Conservation (phyloP, 495 filamentous ascomycete genomes). For the Penicillium dipodomyicola region DNA sequence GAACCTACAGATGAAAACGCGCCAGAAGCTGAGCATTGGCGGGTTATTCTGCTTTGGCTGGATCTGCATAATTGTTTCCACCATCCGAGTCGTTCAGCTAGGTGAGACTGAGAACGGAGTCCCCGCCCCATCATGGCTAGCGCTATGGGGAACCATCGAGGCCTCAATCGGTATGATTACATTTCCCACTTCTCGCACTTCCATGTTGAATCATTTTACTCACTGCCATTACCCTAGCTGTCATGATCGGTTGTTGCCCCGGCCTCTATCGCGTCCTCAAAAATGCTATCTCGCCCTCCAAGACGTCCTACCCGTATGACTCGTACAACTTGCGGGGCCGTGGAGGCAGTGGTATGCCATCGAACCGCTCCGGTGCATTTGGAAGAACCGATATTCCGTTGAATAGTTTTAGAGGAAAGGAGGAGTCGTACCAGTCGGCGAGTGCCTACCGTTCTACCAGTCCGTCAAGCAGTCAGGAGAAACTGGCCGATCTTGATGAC, state of each 20-base stretch:
- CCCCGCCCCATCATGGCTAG: too few species aligned
- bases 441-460: slow-evolving; percentile 15
- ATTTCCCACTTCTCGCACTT: not conserved
- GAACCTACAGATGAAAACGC: too few species aligned
- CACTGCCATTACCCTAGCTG: slow-evolving; percentile 2
- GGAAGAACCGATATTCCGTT: slow-evolving; percentile 8
- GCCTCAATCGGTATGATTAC: slow-evolving; percentile 22
- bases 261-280: slow-evolving; percentile 25
- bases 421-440: slow-evolving; percentile 10
- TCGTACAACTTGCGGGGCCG: slow-evolving; percentile 12
- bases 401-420: not conserved
- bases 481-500: slow-evolving; percentile 3
- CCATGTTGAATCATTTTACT: not conserved
- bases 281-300: slow-evolving; percentile 10
- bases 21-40: too few species aligned
- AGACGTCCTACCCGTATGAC: slow-evolving; percentile 17
- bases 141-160: too few species aligned
- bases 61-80: too few species aligned
- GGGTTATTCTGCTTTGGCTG: too few species aligned
- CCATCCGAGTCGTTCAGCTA: too few species aligned
- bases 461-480: slow-evolving; percentile 19
- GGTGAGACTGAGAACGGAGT: too few species aligned
- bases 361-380: not conserved
- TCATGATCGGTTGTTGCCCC: slow-evolving; percentile 25
- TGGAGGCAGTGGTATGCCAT: slow-evolving; percentile 14